Evolutionary conservation across 768 basidiomycete genomes (phyloP).

Genomic region (Russula abietina): DNA sequence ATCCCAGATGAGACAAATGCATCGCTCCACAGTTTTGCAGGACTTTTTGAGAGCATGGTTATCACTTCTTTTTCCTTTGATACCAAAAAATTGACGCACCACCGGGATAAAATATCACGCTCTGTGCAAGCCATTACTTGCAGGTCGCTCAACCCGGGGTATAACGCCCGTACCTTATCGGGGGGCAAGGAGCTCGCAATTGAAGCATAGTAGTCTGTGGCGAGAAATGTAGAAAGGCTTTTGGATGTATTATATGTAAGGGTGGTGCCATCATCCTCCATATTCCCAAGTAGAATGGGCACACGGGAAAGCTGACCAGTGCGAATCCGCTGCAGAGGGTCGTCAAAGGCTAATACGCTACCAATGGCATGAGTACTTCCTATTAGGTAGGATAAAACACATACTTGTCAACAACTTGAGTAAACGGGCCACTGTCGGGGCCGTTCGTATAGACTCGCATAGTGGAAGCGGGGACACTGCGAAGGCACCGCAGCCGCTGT

Average conservation of each 20-base stretch:
- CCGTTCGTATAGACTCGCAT: slow-evolving; percentile 23
- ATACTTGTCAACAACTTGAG: slow-evolving; percentile 9
- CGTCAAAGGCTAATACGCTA: slow-evolving; percentile 9
- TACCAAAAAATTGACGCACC: neutral
- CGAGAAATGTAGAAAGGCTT: neutral
- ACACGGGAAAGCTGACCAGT: neutral
- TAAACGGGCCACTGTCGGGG: neutral
- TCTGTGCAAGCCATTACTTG: slow-evolving; percentile 3
- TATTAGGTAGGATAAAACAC: neutral
- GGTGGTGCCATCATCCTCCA: slow-evolving; percentile 8
- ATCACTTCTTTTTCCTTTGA: too few relatives aligned
- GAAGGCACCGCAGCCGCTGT: slow-evolving; percentile 27
- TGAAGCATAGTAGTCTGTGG: neutral
- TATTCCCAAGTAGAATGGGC: slow-evolving; percentile 14
- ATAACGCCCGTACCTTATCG: neutral
- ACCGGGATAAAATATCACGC: slow-evolving; percentile 3
- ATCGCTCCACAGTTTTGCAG: slow-evolving; percentile 15
- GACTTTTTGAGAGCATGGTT: neutral
- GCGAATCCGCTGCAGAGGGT: slow-evolving; percentile 14
- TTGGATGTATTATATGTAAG: neutral
- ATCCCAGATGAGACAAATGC: slow-evolving; percentile 5
- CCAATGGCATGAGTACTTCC: neutral
- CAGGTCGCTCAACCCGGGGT: slow-evolving; percentile 5
- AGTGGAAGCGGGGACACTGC: slow-evolving; percentile 22
- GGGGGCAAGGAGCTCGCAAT: neutral